Evolutionary conservation across 2,329 filamentous ascomycete genomes (phyloP), one percentile per base, ranked within the genome.

Genomic region (Xylariales sp.): DNA sequence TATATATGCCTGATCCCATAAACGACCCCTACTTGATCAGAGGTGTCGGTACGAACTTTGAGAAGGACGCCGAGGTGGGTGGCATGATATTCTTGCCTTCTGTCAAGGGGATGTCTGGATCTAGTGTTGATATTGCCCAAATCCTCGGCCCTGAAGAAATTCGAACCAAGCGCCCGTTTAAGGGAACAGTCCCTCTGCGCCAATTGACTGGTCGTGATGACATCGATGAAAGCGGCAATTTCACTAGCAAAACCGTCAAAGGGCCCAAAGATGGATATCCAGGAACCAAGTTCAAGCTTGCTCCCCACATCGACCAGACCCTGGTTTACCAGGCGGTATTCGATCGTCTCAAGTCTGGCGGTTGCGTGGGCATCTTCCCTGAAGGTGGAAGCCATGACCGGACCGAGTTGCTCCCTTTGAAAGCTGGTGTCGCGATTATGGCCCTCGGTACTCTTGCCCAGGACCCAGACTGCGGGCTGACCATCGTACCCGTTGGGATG

Each of bases 381-480:
- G 91, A 98, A 65, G 91, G 91, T 49, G 91, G 91, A 54, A 96
- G 90, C 58, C 91, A 97, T 63, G 91, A 97, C 61, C 83, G 91
- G 44, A 89, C 91, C 0, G 88, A 95, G 57, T 73, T 97, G 31
- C 73, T 97, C 29, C 91, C 93, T 16, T 71, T 97, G 45, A 97
- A 97, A 74, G 91, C 93, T 52, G 91, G 91, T 60, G 88, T 98
- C 43, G 93, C 93, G 41, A 93, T 98, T 56, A 98, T 98, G 91
- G 93, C 91, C 11, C 76, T 98, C 24, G 91, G 91, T 27, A 85
- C 93, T 1, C 71, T 97, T 36, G 88, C 87, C 5, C 83, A 88
- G 40, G 81, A 90, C 44, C 90, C 90, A 3, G 75, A 91, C 47
- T 95, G 88, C 56, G 88, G 87, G 20, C 70, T 98, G 44, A 94